phyloP scores from a whole-genome alignment of 2,329 filamentous ascomycete species.

The Phialocephala subalpina region DNA sequence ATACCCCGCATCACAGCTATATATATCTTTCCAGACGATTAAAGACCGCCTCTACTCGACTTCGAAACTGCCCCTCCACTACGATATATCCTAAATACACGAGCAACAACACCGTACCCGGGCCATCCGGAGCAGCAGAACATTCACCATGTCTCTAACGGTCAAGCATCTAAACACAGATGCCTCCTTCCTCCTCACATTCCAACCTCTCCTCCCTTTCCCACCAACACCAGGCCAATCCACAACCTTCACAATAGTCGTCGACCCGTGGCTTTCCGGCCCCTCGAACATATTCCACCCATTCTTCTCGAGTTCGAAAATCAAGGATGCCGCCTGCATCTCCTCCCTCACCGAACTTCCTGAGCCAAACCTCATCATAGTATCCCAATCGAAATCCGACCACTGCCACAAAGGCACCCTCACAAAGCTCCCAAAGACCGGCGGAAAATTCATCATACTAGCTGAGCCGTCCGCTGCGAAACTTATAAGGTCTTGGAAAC shows the following conservation, averaged over 20 bases:
- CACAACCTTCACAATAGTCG: slow-evolving; percentile 68
- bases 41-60: slow-evolving; percentile 3
- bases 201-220: slow-evolving; percentile 52
- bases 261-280: slow-evolving; percentile 76
- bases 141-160: slow-evolving; percentile 63
- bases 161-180: slow-evolving; percentile 71
- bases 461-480: slow-evolving; percentile 71
- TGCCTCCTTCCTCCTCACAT: slow-evolving; percentile 70
- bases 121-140: not conserved
- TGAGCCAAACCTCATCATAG: slow-evolving; percentile 63
- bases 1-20: not conserved
- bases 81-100: not conserved
- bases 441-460: slow-evolving; percentile 67
- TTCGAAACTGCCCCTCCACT: not conserved
- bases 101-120: not conserved
- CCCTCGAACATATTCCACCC: slow-evolving; percentile 66
- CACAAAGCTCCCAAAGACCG: slow-evolving; percentile 63
- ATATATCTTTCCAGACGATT: slow-evolving; percentile 7
- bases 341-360: slow-evolving; percentile 61
- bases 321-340: slow-evolving; percentile 63
- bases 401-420: slow-evolving; percentile 77
- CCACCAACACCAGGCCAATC: slow-evolving; percentile 44
- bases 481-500: slow-evolving; percentile 71
- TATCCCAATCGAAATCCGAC: slow-evolving; percentile 70
- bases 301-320: slow-evolving; percentile 66